Evolutionary conservation across 208 protist genomes (phyloP).

Genomic region (Vickermania spadyakhi): DNA sequence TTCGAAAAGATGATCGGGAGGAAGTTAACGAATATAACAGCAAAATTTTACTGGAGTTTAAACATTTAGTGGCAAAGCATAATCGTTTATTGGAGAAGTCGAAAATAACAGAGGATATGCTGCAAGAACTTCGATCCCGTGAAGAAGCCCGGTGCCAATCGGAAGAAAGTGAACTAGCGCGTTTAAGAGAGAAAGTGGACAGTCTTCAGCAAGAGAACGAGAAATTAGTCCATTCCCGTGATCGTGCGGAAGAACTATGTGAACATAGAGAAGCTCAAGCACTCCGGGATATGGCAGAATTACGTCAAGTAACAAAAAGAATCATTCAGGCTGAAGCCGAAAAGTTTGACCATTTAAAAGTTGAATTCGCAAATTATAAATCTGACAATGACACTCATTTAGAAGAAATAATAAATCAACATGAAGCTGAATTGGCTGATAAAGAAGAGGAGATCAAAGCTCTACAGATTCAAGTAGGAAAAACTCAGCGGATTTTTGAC

Average conservation of each 20-base stretch:
- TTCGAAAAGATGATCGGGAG: constrained; percentile 27
- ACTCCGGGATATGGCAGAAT: constrained; percentile 64
- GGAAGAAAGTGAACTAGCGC: constrained; percentile 33
- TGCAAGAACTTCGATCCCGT: constrained; percentile 29
- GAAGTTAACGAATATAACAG: constrained; percentile 35
- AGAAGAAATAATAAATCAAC: constrained; percentile 33
- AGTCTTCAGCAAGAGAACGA: constrained; percentile 54
- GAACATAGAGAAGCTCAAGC: constrained; percentile 61
- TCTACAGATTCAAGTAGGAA: constrained; percentile 30
- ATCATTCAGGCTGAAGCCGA: constrained; percentile 51
- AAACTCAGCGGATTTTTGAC: constrained; percentile 15
- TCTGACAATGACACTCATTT: constrained; percentile 33
- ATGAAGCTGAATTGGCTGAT: constrained; percentile 24
- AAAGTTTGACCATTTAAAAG: constrained; percentile 22
- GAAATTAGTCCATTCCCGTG: constrained; percentile 45
- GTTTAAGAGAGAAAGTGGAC: constrained; percentile 38
- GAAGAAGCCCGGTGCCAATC: constrained; percentile 22
- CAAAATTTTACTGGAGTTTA: constrained; percentile 71
- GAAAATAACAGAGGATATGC: constrained; percentile 32
- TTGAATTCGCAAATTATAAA: constrained; percentile 27
- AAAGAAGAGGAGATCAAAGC: constrained; percentile 35
- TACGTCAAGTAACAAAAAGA: constrained; percentile 43
- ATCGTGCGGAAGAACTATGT: constrained; percentile 64
- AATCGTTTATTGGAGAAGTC: constrained; percentile 44
- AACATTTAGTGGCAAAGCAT: constrained; percentile 57